These are phyloP conservation scores for Pseudogymnoascus sp. DNA, from an alignment of 2,329 filamentous ascomycete species.

Conservation along the genomic window DNA sequence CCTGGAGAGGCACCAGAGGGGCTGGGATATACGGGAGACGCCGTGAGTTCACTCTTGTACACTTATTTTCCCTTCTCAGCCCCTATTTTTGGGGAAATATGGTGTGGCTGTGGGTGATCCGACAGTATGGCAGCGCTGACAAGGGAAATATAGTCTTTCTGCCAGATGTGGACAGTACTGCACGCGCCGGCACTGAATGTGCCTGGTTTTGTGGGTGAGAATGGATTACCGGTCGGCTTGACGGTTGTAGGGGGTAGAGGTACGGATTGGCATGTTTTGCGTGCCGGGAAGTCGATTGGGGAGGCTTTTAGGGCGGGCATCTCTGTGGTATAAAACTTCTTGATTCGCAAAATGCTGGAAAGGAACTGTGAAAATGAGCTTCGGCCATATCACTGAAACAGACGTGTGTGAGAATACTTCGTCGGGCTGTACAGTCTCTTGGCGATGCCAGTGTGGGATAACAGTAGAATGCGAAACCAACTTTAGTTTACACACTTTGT, in stretches of 20 bases:
- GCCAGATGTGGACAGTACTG: conserved; percentile 32
- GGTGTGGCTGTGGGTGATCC: background rate
- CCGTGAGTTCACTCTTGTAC: conserved; percentile 31
- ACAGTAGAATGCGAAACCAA: too few species aligned
- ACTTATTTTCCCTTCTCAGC: background rate
- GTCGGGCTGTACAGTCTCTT: too few species aligned
- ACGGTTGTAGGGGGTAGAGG: conserved; percentile 44
- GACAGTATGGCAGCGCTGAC: background rate
- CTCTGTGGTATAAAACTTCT: too few species aligned
- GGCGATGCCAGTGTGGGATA: too few species aligned
- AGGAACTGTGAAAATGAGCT: too few species aligned
- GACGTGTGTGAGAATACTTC: too few species aligned
- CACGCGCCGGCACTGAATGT: conserved; percentile 59
- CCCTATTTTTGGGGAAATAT: background rate
- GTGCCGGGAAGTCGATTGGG: conserved; percentile 35
- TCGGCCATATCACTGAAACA: too few species aligned
- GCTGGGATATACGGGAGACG: conserved; percentile 45
- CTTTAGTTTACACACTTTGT: too few species aligned
- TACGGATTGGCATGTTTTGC: conserved; percentile 36
- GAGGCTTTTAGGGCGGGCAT: conserved; percentile 29
- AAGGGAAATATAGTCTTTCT: conserved; percentile 20
- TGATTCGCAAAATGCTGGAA: too few species aligned
- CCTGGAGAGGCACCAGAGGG: conserved; percentile 53
- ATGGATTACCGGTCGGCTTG: conserved; percentile 53
- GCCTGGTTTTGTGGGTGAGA: conserved; percentile 51